A percentile compares a stretch with the other conserved stretches of the same genome.
These are phyloP conservation scores for Aegilops sharonensis DNA, from an alignment of 176 grass and related monocot species.

Conservation along the genomic window DNA sequence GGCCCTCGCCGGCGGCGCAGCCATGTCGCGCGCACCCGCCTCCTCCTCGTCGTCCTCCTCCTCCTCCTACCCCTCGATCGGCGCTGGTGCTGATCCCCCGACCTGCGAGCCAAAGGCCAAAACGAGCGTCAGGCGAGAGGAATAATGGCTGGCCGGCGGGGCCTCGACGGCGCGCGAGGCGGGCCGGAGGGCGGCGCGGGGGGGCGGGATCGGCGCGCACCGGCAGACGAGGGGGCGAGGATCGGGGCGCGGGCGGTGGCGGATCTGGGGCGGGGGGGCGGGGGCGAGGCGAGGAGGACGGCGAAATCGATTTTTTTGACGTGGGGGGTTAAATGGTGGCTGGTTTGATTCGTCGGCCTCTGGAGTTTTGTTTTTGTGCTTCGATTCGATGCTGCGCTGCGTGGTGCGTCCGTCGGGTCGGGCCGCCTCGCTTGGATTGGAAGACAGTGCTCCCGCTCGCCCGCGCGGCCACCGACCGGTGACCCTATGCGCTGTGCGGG, in stretches of 20 bases:
- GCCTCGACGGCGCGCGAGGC: not conserved
- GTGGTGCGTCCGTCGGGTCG: not conserved
- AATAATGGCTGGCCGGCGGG: not conserved
- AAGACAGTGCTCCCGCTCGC: constrained; percentile 3
- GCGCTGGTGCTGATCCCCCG: constrained; percentile 32
- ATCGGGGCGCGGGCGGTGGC: constrained; percentile 45
- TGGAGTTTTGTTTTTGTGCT: constrained; percentile 8
- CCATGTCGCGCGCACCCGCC: constrained; percentile 49
- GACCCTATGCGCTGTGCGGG: not conserved
- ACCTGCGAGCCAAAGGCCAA: constrained; percentile 19
- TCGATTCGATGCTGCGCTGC: not conserved
- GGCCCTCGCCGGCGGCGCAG: constrained; percentile 69
- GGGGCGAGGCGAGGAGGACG: not conserved
- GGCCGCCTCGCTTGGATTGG: constrained; percentile 5
- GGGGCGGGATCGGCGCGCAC: constrained; percentile 27
- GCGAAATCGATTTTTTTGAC: constrained; percentile 2
- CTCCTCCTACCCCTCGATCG: constrained; percentile 24
- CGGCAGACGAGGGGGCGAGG: constrained; percentile 30
- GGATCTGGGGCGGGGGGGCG: constrained; percentile 39
- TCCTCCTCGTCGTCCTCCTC: constrained; percentile 18
- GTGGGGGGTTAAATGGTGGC: constrained; percentile 19
- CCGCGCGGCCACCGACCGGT: constrained; percentile 23
- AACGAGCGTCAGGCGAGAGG: not conserved
- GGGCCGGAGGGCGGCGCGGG: not conserved
- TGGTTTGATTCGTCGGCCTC: constrained; percentile 31